Evolutionary conservation across 176 grass and related monocot species (phyloP), one percentile per base, ranked within the genome.

Genomic region (Juncus effusus): DNA sequence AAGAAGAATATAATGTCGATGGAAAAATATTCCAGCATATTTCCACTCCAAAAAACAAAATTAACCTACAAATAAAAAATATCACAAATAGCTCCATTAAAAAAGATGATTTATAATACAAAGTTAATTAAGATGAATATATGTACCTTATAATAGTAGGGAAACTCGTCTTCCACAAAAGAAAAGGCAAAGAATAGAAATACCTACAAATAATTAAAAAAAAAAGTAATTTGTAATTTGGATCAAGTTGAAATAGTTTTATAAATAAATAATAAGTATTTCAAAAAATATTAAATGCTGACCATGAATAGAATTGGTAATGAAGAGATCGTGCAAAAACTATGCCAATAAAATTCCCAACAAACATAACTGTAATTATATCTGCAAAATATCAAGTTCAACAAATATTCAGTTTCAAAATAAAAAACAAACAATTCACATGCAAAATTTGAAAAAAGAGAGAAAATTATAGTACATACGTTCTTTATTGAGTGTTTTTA

Each of bases 271-370:
- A 76, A 64, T 41, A 63, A 13, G 9, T 15, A 53, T 16, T 50
- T 40, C 10, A 39, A 63, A 41, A 54, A 3, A 62, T 0, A 44
- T 47, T 0, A 47, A 42, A 16, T 59, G 57, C 80, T 79, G 82
- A 92, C 88, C 88, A 97, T 54, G 88, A 92, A 89, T 97, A 89
- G 51, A 97, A 97, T 65, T 97, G 85, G 57, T 92, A 92, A 77
- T 97, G 88, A 11, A 92, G 78, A 65, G 88, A 97, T 56, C 94
- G 66, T 39, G 88, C 88, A 55, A 69, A 97, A 42, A 92, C 66
- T 59, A 96, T 81, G 52, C 87, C 87, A 65, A 96, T 88, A 73
- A 91, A 96, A 51, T 96, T 96, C 49, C 94, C 94, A 4, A 91
- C 64, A 92, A 97, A 97, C 85, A 92, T 82, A 40, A 97, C 82